Evolutionary conservation across 306 rosid species (phyloP), one percentile per base, ranked within the genome.

Genomic region (Cucumis melo): DNA sequence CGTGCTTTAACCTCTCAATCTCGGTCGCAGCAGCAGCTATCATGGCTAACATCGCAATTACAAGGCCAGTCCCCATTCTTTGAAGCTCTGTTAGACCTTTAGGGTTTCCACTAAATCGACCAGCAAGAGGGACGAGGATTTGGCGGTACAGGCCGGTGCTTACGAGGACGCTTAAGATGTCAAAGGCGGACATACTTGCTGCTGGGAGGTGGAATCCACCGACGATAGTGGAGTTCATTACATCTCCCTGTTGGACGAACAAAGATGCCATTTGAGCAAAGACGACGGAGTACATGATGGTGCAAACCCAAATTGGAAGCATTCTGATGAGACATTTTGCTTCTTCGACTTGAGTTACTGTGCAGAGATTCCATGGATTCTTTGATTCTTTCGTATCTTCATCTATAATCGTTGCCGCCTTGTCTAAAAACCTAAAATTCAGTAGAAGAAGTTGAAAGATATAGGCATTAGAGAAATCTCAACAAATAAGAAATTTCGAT

Each of bases 231-330:
- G 82, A 41, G 81, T 83, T 61, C 92, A 89, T 89, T 16, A 83
- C 89, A 57, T 83, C 90, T 0, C 92, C 92, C 82, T 89, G 92
- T 80, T 89, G 90, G 0, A 89, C 90, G 42, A 89, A 89, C 10
- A 87, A 82, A 27, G 92, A 89, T 48, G 92, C 90, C 92, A 89
- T 89, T 80, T 89, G 92, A 0, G 92, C 87, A 50, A 89, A 89
- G 24, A 83, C 84, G 29, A 89, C 89, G 3, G 91, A 88, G 77
- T 88, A 88, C 58, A 87, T 82, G 63, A 89, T 89, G 1, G 92
- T 89, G 80, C 92, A 89, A 7, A 83, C 63, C 90, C 92, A 89
- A 74, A 89, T 86, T 0, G 92, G 92, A 5, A 87, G 16, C 88
- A 89, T 80, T 80, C 86, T 80, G 24, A 89, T 29, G 0, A 89